Base-by-base conservation (phyloP, 2,329 filamentous ascomycete species). In the Neofusicoccum kwambonambiense region DNA sequence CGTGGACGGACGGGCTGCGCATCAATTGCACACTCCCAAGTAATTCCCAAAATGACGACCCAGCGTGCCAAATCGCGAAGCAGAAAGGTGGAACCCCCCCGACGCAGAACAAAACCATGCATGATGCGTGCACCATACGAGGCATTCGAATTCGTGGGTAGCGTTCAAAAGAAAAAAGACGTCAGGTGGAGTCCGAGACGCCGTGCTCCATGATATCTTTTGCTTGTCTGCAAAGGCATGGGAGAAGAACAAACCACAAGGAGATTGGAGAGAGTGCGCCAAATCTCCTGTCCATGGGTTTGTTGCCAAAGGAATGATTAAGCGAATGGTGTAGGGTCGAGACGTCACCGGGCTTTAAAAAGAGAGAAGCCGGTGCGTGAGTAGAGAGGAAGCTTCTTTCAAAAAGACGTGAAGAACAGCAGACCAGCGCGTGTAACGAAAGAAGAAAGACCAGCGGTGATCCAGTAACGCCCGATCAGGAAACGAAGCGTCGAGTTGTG, bases 111-210 rank as follows among this genome's bases (percentile, higher is more conserved):
- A 60, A 60, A 22, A 41, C 54, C 42, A 45, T 47, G 56, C 56
- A 60, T 60, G 56, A 60, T 60, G 56, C 56, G 31, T 60, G 56
- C 56, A 60, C 47, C 56, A 60, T 60, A 60, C 56, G 27, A 47
- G 56, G 56, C 56, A 60, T 60, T 44, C 56, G 35, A 47, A 8
- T 3, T 60, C 56, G 56, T 60, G n/a, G 56, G 42, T 37, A 60
- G 56, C 56, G 41, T 60, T 42, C 56, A 35, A 58, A 37, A 22
- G 15, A 60, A n/a, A 47, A 60, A 60, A 35, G 41, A 45, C 12
- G 54, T 34, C 41, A 58, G 17, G 54, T 41, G 13, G 19, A 44
- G 54, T 17, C 22, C 54, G 39, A 37, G 27, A 12, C 22, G n/a
- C 27, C 56, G 42, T 45, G 19, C 56, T 44, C 27, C 41, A 60